A percentile compares a stretch with the other conserved stretches of the same genome.
These are phyloP conservation scores for Stagonosporopsis tanaceti DNA, from an alignment of 2,329 filamentous ascomycete species.

Conservation along the genomic window DNA sequence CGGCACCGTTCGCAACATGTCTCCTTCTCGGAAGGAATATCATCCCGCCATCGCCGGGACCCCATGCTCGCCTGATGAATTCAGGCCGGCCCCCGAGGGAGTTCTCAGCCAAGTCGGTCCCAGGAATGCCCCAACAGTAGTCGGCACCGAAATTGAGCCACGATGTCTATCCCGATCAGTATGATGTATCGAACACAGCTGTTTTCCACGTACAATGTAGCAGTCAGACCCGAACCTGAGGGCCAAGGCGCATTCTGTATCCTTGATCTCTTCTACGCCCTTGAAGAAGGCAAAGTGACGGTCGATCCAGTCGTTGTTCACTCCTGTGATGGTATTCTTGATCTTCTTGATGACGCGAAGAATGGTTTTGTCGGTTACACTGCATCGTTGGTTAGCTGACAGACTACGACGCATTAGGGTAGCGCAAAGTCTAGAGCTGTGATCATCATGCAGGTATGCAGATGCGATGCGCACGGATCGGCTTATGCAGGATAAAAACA, in stretches of 20 bases:
- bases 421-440: slow-evolving; percentile 15
- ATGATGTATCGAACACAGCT: too few relatives aligned
- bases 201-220: slow-evolving; percentile 32
- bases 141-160: slow-evolving; percentile 48
- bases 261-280: slow-evolving; percentile 37
- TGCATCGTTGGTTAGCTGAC: slow-evolving; percentile 27
- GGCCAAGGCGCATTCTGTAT: slow-evolving; percentile 41
- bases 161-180: slow-evolving; percentile 29
- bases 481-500: slow-evolving; percentile 15
- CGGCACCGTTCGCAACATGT: slow-evolving; percentile 27
- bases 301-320: slow-evolving; percentile 44
- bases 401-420: slow-evolving; percentile 10
- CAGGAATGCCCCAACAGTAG: slow-evolving; percentile 45
- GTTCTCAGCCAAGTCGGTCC: slow-evolving; percentile 33
- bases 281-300: slow-evolving; percentile 43
- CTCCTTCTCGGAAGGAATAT: slow-evolving; percentile 46
- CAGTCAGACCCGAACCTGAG: slow-evolving; percentile 44
- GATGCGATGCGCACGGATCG: slow-evolving; percentile 18
- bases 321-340: slow-evolving; percentile 36
- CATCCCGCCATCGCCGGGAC: slow-evolving; percentile 44
- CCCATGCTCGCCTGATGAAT: slow-evolving; percentile 43
- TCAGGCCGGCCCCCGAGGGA: slow-evolving; percentile 43
- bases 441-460: slow-evolving; percentile 18
- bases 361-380: slow-evolving; percentile 44
- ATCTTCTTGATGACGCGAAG: slow-evolving; percentile 38